Percentiles rank a stretch among this genome's conserved stretches.
Conservation (phyloP, 441 rosid genomes). For the Macaranga tanarius region DNA sequence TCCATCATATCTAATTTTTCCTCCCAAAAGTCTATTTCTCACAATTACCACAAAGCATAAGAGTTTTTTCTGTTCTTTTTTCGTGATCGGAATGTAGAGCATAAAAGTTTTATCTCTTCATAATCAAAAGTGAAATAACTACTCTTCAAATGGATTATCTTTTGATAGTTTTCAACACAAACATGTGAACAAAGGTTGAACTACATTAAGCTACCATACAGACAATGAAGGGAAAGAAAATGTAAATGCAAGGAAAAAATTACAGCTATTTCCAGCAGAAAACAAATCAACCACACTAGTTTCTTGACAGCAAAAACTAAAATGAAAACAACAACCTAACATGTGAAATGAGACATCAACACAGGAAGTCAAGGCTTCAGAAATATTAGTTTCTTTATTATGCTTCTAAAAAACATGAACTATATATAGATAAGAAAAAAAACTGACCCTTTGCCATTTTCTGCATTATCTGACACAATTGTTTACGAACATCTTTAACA, state of each 20-base stretch:
- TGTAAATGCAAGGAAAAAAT: background rate
- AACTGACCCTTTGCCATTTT: conserved; percentile 74
- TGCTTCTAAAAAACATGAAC: background rate
- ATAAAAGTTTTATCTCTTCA: background rate
- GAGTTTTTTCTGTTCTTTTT: background rate
- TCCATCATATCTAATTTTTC: background rate
- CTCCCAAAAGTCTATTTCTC: background rate
- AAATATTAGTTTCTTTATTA: background rate
- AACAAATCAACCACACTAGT: background rate
- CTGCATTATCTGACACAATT: conserved; percentile 89
- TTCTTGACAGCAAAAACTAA: background rate
- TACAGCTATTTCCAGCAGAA: background rate
- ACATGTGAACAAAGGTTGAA: background rate
- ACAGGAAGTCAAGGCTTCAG: background rate
- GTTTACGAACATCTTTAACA: conserved; percentile 90
- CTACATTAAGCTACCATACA: background rate
- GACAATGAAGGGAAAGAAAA: background rate
- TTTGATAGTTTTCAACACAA: background rate
- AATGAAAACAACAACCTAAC: background rate
- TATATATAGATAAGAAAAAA: conserved; percentile 8
- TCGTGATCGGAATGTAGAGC: background rate
- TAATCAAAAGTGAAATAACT: background rate
- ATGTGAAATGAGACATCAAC: background rate
- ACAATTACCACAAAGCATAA: background rate
- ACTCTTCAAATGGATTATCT: background rate